Conservation (phyloP, 179 eudicot genomes). For the Spergularia azorica region DNA sequence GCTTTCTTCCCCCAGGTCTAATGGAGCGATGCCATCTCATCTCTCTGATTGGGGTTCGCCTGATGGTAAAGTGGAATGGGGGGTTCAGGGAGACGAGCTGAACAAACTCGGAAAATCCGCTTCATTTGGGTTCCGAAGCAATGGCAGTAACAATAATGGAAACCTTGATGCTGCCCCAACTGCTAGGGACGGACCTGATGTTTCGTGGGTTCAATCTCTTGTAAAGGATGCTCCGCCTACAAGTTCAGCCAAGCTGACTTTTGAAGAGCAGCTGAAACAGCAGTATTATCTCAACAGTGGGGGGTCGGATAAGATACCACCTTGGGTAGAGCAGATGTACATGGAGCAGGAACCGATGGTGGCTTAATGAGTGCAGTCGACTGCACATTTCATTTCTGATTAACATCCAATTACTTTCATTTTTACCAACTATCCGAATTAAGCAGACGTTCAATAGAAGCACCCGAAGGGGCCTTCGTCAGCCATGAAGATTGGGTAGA, state of each 20-base stretch:
- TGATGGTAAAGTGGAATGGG: slow-evolving; percentile 64
- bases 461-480: slow-evolving; percentile 26
- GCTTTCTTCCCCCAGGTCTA: slow-evolving; percentile 35
- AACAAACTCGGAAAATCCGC: slow-evolving; percentile 57
- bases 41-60: slow-evolving; percentile 75
- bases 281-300: slow-evolving; percentile 37
- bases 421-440: neutral
- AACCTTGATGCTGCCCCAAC: slow-evolving; percentile 15
- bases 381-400: slow-evolving; percentile 12
- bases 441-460: slow-evolving; percentile 6
- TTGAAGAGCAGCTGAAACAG: slow-evolving; percentile 44
- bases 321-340: slow-evolving; percentile 78
- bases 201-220: slow-evolving; percentile 62
- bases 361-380: slow-evolving; percentile 35
- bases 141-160: slow-evolving; percentile 24
- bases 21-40: slow-evolving; percentile 28
- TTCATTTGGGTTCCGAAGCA: slow-evolving; percentile 65
- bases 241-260: slow-evolving; percentile 35
- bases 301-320: slow-evolving; percentile 48
- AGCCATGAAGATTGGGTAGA: slow-evolving; percentile 18
- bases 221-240: slow-evolving; percentile 48
- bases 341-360: slow-evolving; percentile 84
- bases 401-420: slow-evolving; percentile 18
- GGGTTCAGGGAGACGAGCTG: slow-evolving; percentile 56
- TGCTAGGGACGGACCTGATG: slow-evolving; percentile 43